These are phyloP conservation scores for Flaveria ramosissima DNA, from an alignment of 129 eudicot genomes.

Conservation along the genomic window DNA sequence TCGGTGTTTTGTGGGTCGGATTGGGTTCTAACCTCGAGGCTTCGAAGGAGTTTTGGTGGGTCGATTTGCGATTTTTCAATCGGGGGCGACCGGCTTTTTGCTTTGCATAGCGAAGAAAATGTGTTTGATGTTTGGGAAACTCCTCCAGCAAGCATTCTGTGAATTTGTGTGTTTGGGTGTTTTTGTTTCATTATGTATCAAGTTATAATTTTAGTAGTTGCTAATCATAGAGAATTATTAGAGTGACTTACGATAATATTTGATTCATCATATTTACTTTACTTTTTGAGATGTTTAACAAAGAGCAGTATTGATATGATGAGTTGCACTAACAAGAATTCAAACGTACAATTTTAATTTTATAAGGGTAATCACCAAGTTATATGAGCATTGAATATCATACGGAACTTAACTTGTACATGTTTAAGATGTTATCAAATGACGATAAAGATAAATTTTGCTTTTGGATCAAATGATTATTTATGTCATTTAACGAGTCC, in stretches of 20 bases:
- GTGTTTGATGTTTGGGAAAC: conserved; percentile 94
- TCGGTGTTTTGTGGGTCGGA: conserved; percentile 95
- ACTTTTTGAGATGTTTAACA: no score
- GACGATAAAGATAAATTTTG: not conserved
- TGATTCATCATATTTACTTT: not conserved
- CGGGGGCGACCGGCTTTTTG: conserved; percentile 89
- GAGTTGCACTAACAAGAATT: no score
- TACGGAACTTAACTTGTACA: no score
- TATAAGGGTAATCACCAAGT: no score
- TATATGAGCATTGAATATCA: no score
- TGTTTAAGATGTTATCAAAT: no score
- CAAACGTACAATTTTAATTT: no score
- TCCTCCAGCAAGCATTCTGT: conserved; percentile 58
- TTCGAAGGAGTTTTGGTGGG: conserved; percentile 74
- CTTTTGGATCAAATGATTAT: conserved; percentile 8
- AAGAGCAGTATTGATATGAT: no score
- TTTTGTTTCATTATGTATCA: conserved; percentile 13
- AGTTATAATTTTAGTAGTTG: conserved; percentile 11
- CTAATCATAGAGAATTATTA: conserved; percentile 30
- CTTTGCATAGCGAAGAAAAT: conserved; percentile 85
- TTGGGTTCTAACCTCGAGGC: conserved; percentile 88
- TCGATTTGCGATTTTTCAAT: conserved; percentile 90
- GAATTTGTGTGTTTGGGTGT: conserved; percentile 18
- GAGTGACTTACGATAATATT: conserved; percentile 9
- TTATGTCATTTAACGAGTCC: not conserved